Conservation (phyloP, 495 filamentous ascomycete genomes). For the Schizothecium vesticola region DNA sequence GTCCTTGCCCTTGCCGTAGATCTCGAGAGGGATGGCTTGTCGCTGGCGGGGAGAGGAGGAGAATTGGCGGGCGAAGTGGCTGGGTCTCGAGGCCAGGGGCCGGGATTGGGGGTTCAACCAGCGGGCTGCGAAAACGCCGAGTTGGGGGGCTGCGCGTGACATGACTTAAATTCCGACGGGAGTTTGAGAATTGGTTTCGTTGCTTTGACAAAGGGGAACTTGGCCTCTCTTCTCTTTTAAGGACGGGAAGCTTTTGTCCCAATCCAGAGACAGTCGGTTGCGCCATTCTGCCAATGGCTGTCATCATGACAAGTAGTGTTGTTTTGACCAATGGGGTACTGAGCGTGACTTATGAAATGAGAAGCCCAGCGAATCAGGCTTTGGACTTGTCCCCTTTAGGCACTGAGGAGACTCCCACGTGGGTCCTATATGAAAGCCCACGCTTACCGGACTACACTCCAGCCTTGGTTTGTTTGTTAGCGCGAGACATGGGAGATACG, state of each 20-base stretch:
- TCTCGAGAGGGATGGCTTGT: slow-evolving; percentile 11
- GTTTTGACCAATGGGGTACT: background rate
- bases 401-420: background rate
- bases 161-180: background rate
- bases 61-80: background rate
- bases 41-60: background rate
- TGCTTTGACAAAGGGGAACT: background rate
- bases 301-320: background rate
- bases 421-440: background rate
- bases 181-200: background rate
- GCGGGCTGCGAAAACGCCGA: background rate
- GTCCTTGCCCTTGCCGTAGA: slow-evolving; percentile 16
- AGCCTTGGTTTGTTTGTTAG: too few species aligned
- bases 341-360: background rate
- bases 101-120: background rate
- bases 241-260: background rate
- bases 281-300: background rate
- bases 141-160: background rate
- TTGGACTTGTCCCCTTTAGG: background rate
- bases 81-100: background rate
- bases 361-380: background rate
- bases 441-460: background rate
- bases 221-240: background rate
- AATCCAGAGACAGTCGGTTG: background rate
- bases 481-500: too few species aligned